These are phyloP conservation scores for Paecilomyces variotii DNA, from an alignment of 2,329 filamentous ascomycete genomes.

Conservation along the genomic window DNA sequence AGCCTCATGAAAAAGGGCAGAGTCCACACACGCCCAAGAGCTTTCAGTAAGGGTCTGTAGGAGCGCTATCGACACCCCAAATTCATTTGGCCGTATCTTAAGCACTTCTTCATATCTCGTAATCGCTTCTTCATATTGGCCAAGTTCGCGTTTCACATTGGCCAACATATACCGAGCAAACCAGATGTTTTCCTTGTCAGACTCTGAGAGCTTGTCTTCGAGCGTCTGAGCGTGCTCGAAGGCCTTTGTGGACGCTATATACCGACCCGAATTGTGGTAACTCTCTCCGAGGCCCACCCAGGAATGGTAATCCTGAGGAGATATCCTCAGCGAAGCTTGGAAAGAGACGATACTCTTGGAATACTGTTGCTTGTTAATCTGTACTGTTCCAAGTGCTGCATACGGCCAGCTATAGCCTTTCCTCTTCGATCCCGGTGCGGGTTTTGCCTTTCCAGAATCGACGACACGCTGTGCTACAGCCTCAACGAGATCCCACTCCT, in stretches of 20 bases:
- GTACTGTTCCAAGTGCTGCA: conserved; percentile 84
- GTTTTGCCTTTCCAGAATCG: conserved; percentile 86
- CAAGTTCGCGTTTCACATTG: conserved; percentile 86
- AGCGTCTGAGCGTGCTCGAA: conserved; percentile 77
- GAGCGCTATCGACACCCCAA: conserved; percentile 78
- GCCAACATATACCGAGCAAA: conserved; percentile 96
- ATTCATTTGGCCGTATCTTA: conserved; percentile 59
- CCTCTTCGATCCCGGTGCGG: conserved; percentile 84
- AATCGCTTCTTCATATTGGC: conserved; percentile 80
- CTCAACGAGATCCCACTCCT: conserved; percentile 96
- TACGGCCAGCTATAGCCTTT: conserved; percentile 95
- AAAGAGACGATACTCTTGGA: conserved; percentile 84
- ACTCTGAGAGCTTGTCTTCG: conserved; percentile 51
- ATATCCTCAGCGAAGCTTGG: conserved; percentile 75
- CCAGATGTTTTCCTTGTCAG: conserved; percentile 66
- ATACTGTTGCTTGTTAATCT: conserved; percentile 90
- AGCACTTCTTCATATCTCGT: conserved; percentile 68
- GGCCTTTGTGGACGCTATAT: conserved; percentile 87
- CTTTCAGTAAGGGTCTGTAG: conserved; percentile 83
- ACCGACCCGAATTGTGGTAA: conserved; percentile 87
- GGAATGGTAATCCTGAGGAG: conserved; percentile 82
- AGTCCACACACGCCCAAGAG: conserved; percentile 67
- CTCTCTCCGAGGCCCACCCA: conserved; percentile 97
- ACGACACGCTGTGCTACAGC: conserved; percentile 83
- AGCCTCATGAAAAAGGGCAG: conserved; percentile 79